Percentiles rank a stretch among this genome's conserved stretches.
These are phyloP conservation scores for Somion occarium DNA, from an alignment of 1,284 basidiomycete species.

Conservation along the genomic window DNA sequence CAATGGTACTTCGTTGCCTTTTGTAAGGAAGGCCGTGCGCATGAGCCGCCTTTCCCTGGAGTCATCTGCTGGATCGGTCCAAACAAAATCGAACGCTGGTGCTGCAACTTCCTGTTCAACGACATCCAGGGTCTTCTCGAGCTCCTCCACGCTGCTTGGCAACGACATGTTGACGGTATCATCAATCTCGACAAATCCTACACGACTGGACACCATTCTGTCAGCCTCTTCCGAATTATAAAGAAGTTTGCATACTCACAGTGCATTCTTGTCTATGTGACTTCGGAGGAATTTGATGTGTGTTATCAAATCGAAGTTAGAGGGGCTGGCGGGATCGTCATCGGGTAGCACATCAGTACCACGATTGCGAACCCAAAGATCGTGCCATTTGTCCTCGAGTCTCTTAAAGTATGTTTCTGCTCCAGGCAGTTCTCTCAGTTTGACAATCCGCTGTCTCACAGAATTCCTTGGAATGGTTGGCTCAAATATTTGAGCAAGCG, in stretches of 20 bases:
- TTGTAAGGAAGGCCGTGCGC: slow-evolving; percentile 50
- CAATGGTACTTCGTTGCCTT: slow-evolving; percentile 35
- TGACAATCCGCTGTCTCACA: slow-evolving; percentile 57
- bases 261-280: slow-evolving; percentile 77
- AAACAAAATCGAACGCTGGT: slow-evolving; percentile 68
- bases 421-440: slow-evolving; percentile 58
- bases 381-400: slow-evolving; percentile 78
- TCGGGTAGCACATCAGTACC: slow-evolving; percentile 69
- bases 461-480: slow-evolving; percentile 64
- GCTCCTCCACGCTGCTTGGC: slow-evolving; percentile 41
- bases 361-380: slow-evolving; percentile 69
- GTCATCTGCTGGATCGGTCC: slow-evolving; percentile 66
- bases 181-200: slow-evolving; percentile 48
- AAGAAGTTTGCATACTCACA: slow-evolving; percentile 57
- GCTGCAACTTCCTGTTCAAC: slow-evolving; percentile 36
- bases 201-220: slow-evolving; percentile 36
- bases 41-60: slow-evolving; percentile 67
- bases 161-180: slow-evolving; percentile 34
- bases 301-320: slow-evolving; percentile 70
- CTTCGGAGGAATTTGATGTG: slow-evolving; percentile 79
- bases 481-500: slow-evolving; percentile 70
- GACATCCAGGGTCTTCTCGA: slow-evolving; percentile 46
- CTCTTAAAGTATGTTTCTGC: slow-evolving; percentile 74
- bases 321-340: slow-evolving; percentile 58
- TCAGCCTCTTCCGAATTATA: not conserved